phyloP scores from a whole-genome alignment of 1,284 basidiomycete genomes.

The Pseudozyma tsukubaensis region DNA sequence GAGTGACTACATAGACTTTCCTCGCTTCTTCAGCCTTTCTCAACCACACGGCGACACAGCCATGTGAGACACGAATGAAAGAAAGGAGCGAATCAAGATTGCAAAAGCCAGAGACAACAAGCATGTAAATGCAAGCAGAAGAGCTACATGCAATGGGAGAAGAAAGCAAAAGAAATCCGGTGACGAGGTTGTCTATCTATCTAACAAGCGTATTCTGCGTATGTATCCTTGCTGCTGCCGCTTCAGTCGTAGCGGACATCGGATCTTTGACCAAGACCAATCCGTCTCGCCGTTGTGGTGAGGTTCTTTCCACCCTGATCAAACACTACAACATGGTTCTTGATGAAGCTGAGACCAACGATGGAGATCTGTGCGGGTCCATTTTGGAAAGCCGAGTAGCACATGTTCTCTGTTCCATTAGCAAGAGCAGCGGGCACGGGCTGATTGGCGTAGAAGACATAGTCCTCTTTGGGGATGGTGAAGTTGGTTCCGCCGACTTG shows the following conservation, averaged over 20 bases:
- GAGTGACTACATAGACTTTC: too few relatives aligned
- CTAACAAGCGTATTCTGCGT: background rate
- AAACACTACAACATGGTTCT: conserved; percentile 56
- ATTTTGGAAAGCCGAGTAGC: conserved; percentile 55
- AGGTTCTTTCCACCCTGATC: conserved; percentile 47
- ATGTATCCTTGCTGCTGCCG: background rate
- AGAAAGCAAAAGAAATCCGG: background rate
- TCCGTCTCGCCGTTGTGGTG: conserved; percentile 33
- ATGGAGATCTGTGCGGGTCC: conserved; percentile 49
- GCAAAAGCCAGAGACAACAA: background rate
- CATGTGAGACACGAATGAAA: too few relatives aligned
- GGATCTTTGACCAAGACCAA: conserved; percentile 41
- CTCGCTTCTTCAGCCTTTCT: too few relatives aligned
- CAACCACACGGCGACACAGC: too few relatives aligned
- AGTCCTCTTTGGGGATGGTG: conserved; percentile 50
- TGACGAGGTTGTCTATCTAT: background rate
- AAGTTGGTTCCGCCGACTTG: conserved; percentile 45
- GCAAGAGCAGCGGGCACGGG: conserved; percentile 38
- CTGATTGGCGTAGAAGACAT: conserved; percentile 56
- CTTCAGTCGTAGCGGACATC: conserved; percentile 43
- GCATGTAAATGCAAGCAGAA: background rate
- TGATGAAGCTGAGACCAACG: conserved; percentile 57
- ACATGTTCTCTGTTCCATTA: conserved; percentile 44
- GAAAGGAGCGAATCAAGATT: too few relatives aligned
- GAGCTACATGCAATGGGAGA: background rate